Evolutionary conservation across 768 basidiomycete species (phyloP), one percentile per base, ranked within the genome.

Genomic region (Amanita inopinata): DNA sequence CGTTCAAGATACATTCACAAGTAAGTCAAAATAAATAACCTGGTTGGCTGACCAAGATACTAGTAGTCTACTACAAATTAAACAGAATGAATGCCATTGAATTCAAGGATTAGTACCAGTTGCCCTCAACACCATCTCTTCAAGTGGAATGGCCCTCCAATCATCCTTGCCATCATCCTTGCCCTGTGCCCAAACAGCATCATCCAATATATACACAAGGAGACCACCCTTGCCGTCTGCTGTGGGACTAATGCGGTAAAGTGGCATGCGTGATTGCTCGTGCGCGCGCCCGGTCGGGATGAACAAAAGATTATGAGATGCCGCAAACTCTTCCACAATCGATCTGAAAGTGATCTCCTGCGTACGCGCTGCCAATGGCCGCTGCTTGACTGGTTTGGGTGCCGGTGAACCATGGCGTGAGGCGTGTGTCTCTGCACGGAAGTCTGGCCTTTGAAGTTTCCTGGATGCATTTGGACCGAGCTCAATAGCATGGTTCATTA

Each of bases 401-500:
- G 45, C 49, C 51, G 56, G 36, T 38, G 47, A 32, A 6, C 64
- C 58, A 9, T 62, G 51, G n/a, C 52, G 46, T 9, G 61, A 50
- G 3, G 59, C 49, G 3, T 64, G 53, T 30, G 63, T 59, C 52
- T 78, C 74, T n/a, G 60, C 66, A 31, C 64, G 62, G 56, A 74
- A 73, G 46, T 83, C 81, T 1, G 88, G 88, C 22, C 78, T 80
- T 33, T 67, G 69, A 22, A 91, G 63, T 49, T 71, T 73, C 0
- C 71, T 69, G 0, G 80, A 75, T 7, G 88, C 90, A 20, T 85
- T 75, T 2, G 78, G 69, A 5, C 91, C 91, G 19, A 98, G 69
- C 47, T 86, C 82, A 57, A 93, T 81, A 17, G 94, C 94, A 50
- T 83, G 79, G 57, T 96, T 87, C 91, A 99, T 96, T 48, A 98